Evolutionary conservation across 331 rosid species (phyloP), one percentile per base, ranked within the genome.

Genomic region (Cydonia oblonga): DNA sequence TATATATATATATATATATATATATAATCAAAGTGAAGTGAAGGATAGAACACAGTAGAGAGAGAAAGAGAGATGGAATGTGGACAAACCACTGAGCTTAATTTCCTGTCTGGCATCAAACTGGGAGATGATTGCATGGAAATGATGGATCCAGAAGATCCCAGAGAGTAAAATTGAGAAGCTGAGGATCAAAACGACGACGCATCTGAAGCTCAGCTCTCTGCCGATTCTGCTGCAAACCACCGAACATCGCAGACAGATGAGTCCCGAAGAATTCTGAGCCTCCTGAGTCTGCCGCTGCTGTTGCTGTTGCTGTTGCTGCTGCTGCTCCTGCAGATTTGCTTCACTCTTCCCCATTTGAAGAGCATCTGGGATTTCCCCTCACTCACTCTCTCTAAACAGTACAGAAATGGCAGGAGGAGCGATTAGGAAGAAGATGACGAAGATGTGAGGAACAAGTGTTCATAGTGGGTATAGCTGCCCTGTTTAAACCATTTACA

Each of bases 91-190:
- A 75, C 88, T 77, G 68, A 81, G 84, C 77, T 89, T 93, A 76
- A 89, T 81, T 51, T 29, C 82, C 65, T 81, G 82, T 60, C 78
- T 84, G 1, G 95, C 97, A 72, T 91, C 98, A 70, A 83, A 93
- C 32, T 86, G 73, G 5, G 9, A 38, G 5, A 59, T 64, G 22
- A 28, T 23, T 7, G 74, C 19, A 64, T 73, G 72, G 59, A 59
- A 67, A 11, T 97, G 98, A 82, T 84, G 81, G 76, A 89, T 56
- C 96, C 96, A 93, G 77, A 89, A 91, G 85, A 93, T 51, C 73
- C 89, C 90, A 67, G 93, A 84, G 29, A 91, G 56, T 9, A 93
- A 77, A 78, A 88, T 85, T 15, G 90, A 73, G 0, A 93, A 35
- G 57, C 86, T 81, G 73, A 93, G 49, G 11, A 89, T 4, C 65